A percentile compares a stretch with the other conserved stretches of the same genome.
phyloP scores from a whole-genome alignment of 108 stramenopile species.

The Nannochloropsis gaditana region DNA sequence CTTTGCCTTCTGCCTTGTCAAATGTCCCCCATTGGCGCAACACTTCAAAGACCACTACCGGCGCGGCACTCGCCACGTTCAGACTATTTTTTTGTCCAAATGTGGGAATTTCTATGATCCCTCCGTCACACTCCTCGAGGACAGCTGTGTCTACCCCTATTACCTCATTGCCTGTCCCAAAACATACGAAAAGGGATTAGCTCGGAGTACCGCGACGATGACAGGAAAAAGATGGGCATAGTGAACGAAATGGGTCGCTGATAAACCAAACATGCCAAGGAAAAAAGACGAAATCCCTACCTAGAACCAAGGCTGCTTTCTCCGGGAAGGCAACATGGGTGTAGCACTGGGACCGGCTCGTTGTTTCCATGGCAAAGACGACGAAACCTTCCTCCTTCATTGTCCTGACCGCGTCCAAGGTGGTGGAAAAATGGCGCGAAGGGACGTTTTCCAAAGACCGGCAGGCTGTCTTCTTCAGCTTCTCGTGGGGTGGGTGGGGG shows the following conservation, averaged over 20 bases:
- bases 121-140: slow-evolving; percentile 39
- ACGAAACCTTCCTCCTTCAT: slow-evolving; percentile 39
- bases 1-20: neutral
- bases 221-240: no score
- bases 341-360: slow-evolving; percentile 31
- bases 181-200: no score
- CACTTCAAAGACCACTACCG: slow-evolving; percentile 50
- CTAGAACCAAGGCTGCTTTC: slow-evolving; percentile 42
- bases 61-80: slow-evolving; percentile 52
- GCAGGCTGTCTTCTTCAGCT: slow-evolving; percentile 49
- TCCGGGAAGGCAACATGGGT: slow-evolving; percentile 40
- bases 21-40: slow-evolving; percentile 46
- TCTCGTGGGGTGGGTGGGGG: slow-evolving; percentile 49
- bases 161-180: slow-evolving; percentile 38
- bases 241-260: no score
- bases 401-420: slow-evolving; percentile 32
- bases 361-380: slow-evolving; percentile 52
- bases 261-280: neutral
- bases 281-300: neutral
- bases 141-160: slow-evolving; percentile 48
- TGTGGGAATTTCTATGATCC: slow-evolving; percentile 42
- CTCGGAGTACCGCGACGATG: no score
- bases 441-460: slow-evolving; percentile 38
- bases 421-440: slow-evolving; percentile 46
- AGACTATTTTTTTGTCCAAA: slow-evolving; percentile 55